Evolutionary conservation across 1,284 basidiomycete genomes (phyloP), one percentile per base, ranked within the genome.

Genomic region (Pholiota adiposa): DNA sequence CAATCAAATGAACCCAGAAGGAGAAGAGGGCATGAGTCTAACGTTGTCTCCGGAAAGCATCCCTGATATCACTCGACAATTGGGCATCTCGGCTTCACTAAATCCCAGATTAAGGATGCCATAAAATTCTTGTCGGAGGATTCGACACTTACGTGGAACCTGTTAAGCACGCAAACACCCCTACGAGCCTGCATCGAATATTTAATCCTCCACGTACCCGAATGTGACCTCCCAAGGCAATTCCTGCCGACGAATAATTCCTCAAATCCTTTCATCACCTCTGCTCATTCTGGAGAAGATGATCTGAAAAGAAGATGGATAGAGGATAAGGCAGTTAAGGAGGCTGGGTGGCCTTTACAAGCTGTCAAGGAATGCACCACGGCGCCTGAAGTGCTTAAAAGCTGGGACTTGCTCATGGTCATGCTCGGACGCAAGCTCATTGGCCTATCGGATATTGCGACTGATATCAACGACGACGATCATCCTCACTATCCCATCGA

Each of bases 331-430:
- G 86, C 93, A 2, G 82, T 90, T 57, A 94, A 94, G 69, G 85
- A 92, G 69, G 92, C 90, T 43, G 96, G 95, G 2, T 96, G 90
- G 77, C 95, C 95, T 6, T 75, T 83, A 1, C 85, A 89, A 60
- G 78, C 84, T 8, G 92, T 96, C 14, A 86, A 85, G 66, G 78
- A 81, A 27, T 83, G 79, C 56, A 77, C 85, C 52, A 67, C 69
- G 7, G 72, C 79, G 65, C 69, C 70, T 40, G 73, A 64, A 48
- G 67, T 78, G 56, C 71, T 72, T 51, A 77, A 83, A 66, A 77
- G 79, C 73, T 83, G 84, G 83, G 76, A 78, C 48, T 67, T 75
- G 5, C 80, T 91, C 16, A 65, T 87, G 34, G 77, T 79, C 6
- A 72, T 75, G 5, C 75, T 90, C 51, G 83, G 83, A 54, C 71